Evolutionary conservation across 305 asterid genomes (phyloP).

Genomic region (Nicotiana rustica): DNA sequence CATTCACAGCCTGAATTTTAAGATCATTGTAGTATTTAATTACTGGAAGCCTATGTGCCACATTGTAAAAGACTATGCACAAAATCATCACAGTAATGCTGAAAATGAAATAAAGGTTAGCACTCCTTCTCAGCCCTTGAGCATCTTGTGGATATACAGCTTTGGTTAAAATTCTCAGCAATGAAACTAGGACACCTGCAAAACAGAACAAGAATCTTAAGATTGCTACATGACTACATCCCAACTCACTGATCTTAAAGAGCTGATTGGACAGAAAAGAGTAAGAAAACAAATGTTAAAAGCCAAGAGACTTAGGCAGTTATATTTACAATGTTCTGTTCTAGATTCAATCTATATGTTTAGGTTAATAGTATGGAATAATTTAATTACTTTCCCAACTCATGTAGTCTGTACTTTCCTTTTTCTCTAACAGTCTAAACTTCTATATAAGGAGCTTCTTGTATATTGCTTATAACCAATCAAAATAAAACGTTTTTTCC

Average conservation of each 20-base stretch:
- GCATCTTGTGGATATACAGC: slow-evolving; percentile 81
- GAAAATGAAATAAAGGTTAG: slow-evolving; percentile 83
- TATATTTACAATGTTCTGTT: neutral
- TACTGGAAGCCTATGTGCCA: slow-evolving; percentile 80
- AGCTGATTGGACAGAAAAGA: neutral
- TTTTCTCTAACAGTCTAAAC: neutral
- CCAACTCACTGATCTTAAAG: slow-evolving; percentile 12
- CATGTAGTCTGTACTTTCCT: neutral
- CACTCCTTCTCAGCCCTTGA: slow-evolving; percentile 82
- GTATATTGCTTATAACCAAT: neutral
- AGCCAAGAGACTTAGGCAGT: neutral
- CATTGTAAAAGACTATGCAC: slow-evolving; percentile 76
- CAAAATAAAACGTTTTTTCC: neutral
- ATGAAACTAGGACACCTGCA: slow-evolving; percentile 86
- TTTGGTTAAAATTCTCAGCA: slow-evolving; percentile 77
- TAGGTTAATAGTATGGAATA: neutral
- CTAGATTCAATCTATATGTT: neutral
- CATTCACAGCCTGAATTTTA: slow-evolving; percentile 64
- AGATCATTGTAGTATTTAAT: slow-evolving; percentile 70
- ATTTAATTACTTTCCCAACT: neutral
- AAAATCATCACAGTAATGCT: slow-evolving; percentile 71
- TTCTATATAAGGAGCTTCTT: neutral
- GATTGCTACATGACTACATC: neutral
- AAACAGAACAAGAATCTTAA: neutral
- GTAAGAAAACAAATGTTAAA: neutral